Conservation (phyloP, 1,139 yeast species). For the Yamadazyma oceani region DNA sequence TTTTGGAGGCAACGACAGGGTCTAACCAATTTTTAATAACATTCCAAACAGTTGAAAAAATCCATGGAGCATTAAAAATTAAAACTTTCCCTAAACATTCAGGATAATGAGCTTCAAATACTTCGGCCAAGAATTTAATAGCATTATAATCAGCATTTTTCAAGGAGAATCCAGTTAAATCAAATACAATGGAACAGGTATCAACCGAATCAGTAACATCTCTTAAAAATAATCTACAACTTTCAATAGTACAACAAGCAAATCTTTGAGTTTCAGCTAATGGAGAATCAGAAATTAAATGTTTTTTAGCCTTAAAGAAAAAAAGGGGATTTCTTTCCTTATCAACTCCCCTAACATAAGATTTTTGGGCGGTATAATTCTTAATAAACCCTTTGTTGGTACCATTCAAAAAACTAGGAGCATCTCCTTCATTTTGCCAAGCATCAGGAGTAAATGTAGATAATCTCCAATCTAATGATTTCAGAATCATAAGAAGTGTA, state of each 20-base stretch:
- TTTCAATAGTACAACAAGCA: slow-evolving; percentile 41
- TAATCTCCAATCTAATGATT: slow-evolving; percentile 41
- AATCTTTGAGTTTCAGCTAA: slow-evolving; percentile 39
- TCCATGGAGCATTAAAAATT: slow-evolving; percentile 52
- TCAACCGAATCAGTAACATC: slow-evolving; percentile 39
- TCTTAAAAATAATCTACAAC: slow-evolving; percentile 37
- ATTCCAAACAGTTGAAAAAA: slow-evolving; percentile 48
- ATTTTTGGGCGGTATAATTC: slow-evolving; percentile 39
- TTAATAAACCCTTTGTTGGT: slow-evolving; percentile 37
- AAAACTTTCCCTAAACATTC: slow-evolving; percentile 43
- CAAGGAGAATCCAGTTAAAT: slow-evolving; percentile 47
- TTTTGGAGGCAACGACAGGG: slow-evolving; percentile 46
- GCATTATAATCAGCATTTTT: slow-evolving; percentile 47
- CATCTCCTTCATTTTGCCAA: slow-evolving; percentile 42
- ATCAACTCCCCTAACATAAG: slow-evolving; percentile 42
- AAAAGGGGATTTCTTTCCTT: slow-evolving; percentile 38
- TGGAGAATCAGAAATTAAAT: slow-evolving; percentile 42
- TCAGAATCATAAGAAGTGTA: slow-evolving; percentile 34
- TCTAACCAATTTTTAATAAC: slow-evolving; percentile 48
- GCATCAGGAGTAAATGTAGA: slow-evolving; percentile 27
- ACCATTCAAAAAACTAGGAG: slow-evolving; percentile 31
- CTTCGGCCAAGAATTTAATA: slow-evolving; percentile 45
- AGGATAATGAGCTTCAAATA: slow-evolving; percentile 51
- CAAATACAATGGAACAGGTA: slow-evolving; percentile 42
- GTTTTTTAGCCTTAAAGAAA: slow-evolving; percentile 41